Evolutionary conservation across 2,329 filamentous ascomycete species (phyloP).

Genomic region (Colletotrichum brevisporum): DNA sequence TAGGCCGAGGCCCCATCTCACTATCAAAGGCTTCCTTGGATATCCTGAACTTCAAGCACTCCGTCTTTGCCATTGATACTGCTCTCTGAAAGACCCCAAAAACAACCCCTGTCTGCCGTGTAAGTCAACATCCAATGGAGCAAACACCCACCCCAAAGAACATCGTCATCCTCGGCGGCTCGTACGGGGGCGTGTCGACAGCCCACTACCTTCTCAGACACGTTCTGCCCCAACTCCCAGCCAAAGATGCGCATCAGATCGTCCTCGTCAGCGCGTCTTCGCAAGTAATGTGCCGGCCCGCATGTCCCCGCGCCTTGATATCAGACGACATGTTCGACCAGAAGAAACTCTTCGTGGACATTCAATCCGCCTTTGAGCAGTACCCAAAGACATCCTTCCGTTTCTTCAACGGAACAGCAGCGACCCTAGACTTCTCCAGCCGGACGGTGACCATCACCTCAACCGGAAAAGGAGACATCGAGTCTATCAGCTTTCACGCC

Average conservation of each 20-base stretch:
- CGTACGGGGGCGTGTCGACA: conserved; percentile 64
- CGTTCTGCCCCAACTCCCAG: conserved; percentile 57
- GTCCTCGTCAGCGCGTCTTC: conserved; percentile 59
- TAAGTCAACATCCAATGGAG: neutral
- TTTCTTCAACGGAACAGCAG: conserved; percentile 59
- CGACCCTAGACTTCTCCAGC: conserved; percentile 49
- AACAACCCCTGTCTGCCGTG: neutral
- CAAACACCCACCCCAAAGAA: conserved; percentile 45
- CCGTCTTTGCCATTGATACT: no score
- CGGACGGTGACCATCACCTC: conserved; percentile 51
- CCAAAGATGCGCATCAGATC: conserved; percentile 55
- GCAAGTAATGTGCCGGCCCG: conserved; percentile 58
- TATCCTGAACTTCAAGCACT: no score
- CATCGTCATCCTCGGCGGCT: conserved; percentile 68
- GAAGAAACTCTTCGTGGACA: conserved; percentile 59
- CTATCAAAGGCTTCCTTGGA: no score
- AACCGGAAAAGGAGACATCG: neutral
- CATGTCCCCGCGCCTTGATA: conserved; percentile 62
- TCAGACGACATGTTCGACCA: conserved; percentile 59
- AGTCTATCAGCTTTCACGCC: conserved; percentile 55
- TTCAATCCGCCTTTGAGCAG: conserved; percentile 54
- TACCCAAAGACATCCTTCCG: conserved; percentile 55
- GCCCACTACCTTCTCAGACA: conserved; percentile 70
- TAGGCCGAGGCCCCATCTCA: no score
- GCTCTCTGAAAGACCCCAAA: no score